phyloP scores from a whole-genome alignment of 495 filamentous ascomycete species.

The Lepraria neglecta region DNA sequence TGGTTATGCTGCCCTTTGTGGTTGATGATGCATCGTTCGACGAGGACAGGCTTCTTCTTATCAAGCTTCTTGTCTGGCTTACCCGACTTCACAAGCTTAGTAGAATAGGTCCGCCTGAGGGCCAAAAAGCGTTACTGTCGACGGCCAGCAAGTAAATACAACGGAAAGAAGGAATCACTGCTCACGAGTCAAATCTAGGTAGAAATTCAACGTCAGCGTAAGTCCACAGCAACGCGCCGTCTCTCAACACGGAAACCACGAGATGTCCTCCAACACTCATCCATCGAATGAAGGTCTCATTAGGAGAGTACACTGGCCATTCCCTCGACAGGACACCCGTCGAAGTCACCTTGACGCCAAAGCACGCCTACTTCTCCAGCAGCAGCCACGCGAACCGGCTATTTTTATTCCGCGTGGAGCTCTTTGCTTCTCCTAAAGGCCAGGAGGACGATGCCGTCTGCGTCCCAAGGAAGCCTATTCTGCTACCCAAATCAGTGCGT shows the following conservation, averaged over 20 bases:
- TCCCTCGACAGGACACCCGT: neutral
- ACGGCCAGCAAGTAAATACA: neutral
- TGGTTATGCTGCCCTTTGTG: constrained; percentile 24
- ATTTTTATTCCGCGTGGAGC: neutral
- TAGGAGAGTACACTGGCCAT: constrained; percentile 7
- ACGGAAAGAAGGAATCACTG: neutral
- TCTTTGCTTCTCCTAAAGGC: constrained; percentile 1
- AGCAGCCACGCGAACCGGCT: constrained; percentile 15
- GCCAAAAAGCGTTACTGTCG: neutral
- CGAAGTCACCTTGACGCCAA: constrained; percentile 14
- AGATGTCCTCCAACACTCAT: constrained; percentile 17
- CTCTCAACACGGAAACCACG: constrained; percentile 16
- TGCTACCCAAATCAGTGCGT: constrained; percentile 12
- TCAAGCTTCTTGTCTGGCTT: constrained; percentile 23
- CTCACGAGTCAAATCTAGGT: constrained; percentile 14
- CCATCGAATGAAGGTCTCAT: constrained; percentile 16
- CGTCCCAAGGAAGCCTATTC: neutral
- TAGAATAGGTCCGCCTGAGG: constrained; percentile 14
- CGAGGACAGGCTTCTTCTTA: constrained; percentile 21
- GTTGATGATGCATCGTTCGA: constrained; percentile 27
- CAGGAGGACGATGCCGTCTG: neutral
- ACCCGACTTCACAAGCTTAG: constrained; percentile 18
- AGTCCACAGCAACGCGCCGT: constrained; percentile 5
- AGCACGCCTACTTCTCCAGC: constrained; percentile 18
- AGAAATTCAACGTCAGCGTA: neutral